A percentile compares a stretch with the other conserved stretches of the same genome.
These are phyloP conservation scores for Pestalotiopsis sp. DNA, from an alignment of 2,329 filamentous ascomycete species.

Conservation along the genomic window DNA sequence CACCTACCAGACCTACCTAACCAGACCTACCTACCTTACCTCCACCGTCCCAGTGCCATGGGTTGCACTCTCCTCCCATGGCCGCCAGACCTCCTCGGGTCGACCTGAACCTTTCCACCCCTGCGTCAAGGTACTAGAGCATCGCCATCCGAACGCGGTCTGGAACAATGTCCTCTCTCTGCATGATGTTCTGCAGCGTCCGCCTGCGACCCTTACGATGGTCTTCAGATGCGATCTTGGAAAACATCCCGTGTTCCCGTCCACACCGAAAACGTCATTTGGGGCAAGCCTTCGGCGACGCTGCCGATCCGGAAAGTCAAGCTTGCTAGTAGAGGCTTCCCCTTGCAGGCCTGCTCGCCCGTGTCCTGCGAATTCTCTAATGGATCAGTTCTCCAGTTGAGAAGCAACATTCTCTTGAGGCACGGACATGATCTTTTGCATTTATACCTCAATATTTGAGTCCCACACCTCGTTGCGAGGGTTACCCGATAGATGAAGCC, in stretches of 20 bases:
- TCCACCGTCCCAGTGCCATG: neutral
- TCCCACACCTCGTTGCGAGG: neutral
- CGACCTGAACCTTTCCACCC: neutral
- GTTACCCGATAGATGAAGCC: neutral
- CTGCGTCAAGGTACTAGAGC: neutral
- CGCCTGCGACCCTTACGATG: neutral
- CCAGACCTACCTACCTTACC: neutral
- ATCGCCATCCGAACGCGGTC: neutral
- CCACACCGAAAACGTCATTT: neutral
- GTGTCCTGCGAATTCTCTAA: neutral
- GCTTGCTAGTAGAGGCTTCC: neutral
- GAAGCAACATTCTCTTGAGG: neutral
- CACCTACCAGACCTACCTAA: no score
- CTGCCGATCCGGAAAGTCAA: no score
- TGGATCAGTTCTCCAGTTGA: neutral
- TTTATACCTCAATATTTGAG: no score
- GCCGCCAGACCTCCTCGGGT: neutral
- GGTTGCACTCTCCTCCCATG: neutral
- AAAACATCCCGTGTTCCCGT: neutral
- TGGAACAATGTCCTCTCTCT: neutral
- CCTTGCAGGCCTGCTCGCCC: neutral
- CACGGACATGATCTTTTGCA: neutral
- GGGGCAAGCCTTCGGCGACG: no score
- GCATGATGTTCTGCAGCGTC: neutral
- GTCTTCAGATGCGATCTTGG: neutral